These are phyloP conservation scores for Ustanciosporium gigantosporum DNA, from an alignment of 1,284 basidiomycete genomes.

Conservation along the genomic window DNA sequence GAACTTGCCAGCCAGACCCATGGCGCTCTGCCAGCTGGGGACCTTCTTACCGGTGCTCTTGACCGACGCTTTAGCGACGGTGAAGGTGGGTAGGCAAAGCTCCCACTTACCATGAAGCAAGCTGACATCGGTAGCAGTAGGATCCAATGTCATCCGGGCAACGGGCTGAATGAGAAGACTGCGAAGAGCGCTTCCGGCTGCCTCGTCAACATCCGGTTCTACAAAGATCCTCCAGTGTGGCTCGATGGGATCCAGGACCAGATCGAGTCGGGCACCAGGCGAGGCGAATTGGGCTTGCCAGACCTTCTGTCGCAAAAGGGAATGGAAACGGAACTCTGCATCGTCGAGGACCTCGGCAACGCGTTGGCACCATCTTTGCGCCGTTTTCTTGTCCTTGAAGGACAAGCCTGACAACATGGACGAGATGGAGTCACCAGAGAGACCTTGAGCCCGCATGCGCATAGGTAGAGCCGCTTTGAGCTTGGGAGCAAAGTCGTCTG, in stretches of 20 bases:
- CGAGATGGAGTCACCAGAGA: conserved; percentile 66
- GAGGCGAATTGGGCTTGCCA: conserved; percentile 84
- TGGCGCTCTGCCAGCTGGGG: conserved; percentile 79
- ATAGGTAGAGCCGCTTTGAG: conserved; percentile 84
- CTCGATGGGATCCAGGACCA: conserved; percentile 74
- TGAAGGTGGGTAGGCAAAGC: conserved; percentile 73
- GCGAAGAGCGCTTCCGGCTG: conserved; percentile 80
- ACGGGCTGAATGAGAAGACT: conserved; percentile 75
- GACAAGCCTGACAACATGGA: conserved; percentile 62
- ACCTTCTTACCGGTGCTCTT: conserved; percentile 73
- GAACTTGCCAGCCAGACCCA: conserved; percentile 76
- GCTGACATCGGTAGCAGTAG: conserved; percentile 40
- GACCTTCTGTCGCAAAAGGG: conserved; percentile 70
- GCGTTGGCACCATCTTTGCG: conserved; percentile 72
- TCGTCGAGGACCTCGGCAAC: conserved; percentile 69
- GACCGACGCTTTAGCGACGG: conserved; percentile 69
- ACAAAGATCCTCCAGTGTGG: conserved; percentile 81
- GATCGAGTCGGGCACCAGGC: conserved; percentile 72
- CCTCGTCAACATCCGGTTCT: conserved; percentile 70
- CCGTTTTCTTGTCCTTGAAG: conserved; percentile 64
- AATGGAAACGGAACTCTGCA: conserved; percentile 45
- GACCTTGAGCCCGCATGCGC: conserved; percentile 66
- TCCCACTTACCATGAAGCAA: conserved; percentile 79
- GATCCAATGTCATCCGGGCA: conserved; percentile 69
- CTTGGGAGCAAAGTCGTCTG: conserved; percentile 71